Percentiles rank a stretch among this genome's conserved stretches.
These are phyloP conservation scores for Botrytis medusae DNA, from an alignment of 2,329 filamentous ascomycete species.

Conservation along the genomic window DNA sequence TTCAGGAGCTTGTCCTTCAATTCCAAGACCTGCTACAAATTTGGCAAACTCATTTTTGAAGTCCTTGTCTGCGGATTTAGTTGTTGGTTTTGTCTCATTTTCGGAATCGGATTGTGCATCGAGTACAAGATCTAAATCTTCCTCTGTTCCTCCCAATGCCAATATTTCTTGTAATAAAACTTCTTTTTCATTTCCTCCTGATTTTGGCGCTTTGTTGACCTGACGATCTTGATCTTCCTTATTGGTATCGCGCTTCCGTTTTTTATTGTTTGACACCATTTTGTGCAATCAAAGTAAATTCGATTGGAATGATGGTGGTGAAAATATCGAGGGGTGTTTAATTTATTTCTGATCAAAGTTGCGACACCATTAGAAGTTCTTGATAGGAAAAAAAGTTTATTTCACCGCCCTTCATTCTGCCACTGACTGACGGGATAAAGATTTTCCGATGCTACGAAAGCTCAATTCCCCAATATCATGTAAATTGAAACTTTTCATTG, in stretches of 20 bases:
- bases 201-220: constrained; percentile 24
- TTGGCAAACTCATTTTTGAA: constrained; percentile 52
- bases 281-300: not conserved
- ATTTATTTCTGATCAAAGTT: not conserved
- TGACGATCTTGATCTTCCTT: constrained; percentile 25
- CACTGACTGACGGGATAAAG: constrained; percentile 7
- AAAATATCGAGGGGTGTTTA: not conserved
- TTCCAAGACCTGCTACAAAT: constrained; percentile 53
- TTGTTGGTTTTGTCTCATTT: constrained; percentile 27
- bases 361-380: not conserved
- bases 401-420: constrained; percentile 11
- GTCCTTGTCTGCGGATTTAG: constrained; percentile 45
- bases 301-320: not conserved
- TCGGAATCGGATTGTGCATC: constrained; percentile 54
- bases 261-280: constrained; percentile 23
- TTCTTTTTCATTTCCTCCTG: constrained; percentile 26
- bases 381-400: not conserved
- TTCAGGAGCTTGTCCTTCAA: constrained; percentile 44
- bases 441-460: constrained; percentile 1
- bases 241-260: not conserved
- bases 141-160: constrained; percentile 64
- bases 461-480: not conserved
- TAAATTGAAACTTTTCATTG: not conserved
- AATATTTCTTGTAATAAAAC: constrained; percentile 61
- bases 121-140: constrained; percentile 61